Conservation (phyloP, 2,329 filamentous ascomycete species). For the Paecilomyces sp. region DNA sequence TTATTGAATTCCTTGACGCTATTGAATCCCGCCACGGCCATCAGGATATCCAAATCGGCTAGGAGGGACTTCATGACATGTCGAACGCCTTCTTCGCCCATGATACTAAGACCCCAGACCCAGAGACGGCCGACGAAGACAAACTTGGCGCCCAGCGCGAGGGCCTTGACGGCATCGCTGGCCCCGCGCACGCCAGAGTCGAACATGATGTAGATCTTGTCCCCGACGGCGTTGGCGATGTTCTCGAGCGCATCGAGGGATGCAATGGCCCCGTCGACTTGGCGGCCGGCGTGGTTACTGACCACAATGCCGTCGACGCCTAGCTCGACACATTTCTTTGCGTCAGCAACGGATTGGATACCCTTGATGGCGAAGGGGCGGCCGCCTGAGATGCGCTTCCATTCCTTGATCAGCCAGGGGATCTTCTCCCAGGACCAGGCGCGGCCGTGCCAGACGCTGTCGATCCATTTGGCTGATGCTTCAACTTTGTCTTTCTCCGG, state of each 20-base stretch:
- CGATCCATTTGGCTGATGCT: conserved; percentile 57
- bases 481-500: conserved; percentile 44
- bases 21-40: conserved; percentile 53
- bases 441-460: conserved; percentile 57
- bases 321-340: conserved; percentile 50
- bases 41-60: conserved; percentile 56
- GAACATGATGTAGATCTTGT: conserved; percentile 50
- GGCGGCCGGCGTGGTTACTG: conserved; percentile 63
- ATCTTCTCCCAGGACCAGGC: conserved; percentile 62
- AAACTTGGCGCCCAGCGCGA: conserved; percentile 56
- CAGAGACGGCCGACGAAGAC: conserved; percentile 56
- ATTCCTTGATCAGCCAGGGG: conserved; percentile 54
- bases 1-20: conserved; percentile 47
- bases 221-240: conserved; percentile 48
- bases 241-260: conserved; percentile 55
- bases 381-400: conserved; percentile 48
- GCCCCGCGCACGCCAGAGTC: conserved; percentile 53
- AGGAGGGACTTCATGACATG: conserved; percentile 57
- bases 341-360: conserved; percentile 61
- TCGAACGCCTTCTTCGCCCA: conserved; percentile 53
- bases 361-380: conserved; percentile 61
- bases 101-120: conserved; percentile 54
- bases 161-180: conserved; percentile 54
- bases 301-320: conserved; percentile 63
- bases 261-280: conserved; percentile 55